Evolutionary conservation across 257 asterid genomes (phyloP).

Genomic region (Solanum arcanum): DNA sequence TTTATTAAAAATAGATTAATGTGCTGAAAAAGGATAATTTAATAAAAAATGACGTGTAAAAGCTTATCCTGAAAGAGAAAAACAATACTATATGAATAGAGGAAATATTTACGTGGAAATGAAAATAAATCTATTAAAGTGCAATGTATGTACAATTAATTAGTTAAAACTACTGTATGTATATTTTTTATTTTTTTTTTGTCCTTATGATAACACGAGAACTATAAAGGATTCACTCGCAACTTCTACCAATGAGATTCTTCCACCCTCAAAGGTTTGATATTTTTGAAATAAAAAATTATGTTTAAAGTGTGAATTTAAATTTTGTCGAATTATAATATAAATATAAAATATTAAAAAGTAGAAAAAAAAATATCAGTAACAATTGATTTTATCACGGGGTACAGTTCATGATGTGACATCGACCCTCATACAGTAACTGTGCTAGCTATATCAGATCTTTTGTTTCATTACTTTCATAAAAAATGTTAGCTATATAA

Average conservation of each 20-base stretch:
- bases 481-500: background rate
- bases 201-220: background rate
- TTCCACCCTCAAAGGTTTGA: too few species aligned
- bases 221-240: background rate
- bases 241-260: too few species aligned
- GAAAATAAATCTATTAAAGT: background rate
- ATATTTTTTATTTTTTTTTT: too few species aligned
- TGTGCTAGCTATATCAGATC: fast-evolving
- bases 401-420: too few species aligned
- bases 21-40: background rate
- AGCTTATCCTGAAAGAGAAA: background rate
- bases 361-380: too few species aligned
- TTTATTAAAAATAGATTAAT: background rate
- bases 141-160: background rate
- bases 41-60: background rate
- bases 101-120: background rate
- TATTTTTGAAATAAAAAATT: too few species aligned
- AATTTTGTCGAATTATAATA: fast-evolving
- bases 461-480: too few species aligned
- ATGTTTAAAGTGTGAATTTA: fast-evolving
- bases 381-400: too few species aligned
- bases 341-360: too few species aligned
- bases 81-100: background rate
- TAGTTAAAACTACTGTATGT: too few species aligned
- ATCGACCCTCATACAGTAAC: fast-evolving